Evolutionary conservation across 75 land plant genomes (phyloP).

Genomic region (Selaginella moellendorffii): DNA sequence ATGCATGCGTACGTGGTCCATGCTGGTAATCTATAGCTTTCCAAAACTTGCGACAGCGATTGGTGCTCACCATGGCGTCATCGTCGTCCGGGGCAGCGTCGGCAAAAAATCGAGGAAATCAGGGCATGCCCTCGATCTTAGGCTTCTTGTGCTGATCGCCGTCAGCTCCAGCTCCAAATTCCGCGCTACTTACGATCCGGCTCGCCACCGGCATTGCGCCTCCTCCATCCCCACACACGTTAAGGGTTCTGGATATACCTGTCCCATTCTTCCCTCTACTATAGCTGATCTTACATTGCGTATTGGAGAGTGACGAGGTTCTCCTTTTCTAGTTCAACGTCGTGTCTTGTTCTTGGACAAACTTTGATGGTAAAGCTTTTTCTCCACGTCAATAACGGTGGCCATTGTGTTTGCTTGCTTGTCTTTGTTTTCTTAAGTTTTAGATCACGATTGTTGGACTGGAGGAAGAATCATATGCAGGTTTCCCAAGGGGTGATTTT

Average conservation of each 20-base stretch:
- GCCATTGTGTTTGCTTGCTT: not conserved
- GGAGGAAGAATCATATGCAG: not conserved
- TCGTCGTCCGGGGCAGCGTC: too few relatives aligned
- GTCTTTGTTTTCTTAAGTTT: not conserved
- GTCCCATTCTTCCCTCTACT: not conserved
- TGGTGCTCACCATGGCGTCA: too few relatives aligned
- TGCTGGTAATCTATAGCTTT: conserved; percentile 36
- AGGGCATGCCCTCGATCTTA: too few relatives aligned
- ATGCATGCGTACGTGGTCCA: not conserved
- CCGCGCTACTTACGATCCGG: too few relatives aligned
- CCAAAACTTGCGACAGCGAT: conserved; percentile 37
- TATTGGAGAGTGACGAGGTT: not conserved
- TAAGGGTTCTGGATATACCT: too few relatives aligned
- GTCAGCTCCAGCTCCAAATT: too few relatives aligned
- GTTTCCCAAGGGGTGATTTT: not conserved
- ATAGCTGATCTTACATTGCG: not conserved
- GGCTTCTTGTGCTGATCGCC: too few relatives aligned
- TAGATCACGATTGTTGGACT: not conserved
- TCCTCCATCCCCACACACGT: too few relatives aligned
- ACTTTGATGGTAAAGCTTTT: not conserved
- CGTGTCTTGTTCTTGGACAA: not conserved
- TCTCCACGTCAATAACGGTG: not conserved
- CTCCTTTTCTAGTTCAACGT: not conserved
- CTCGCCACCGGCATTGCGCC: too few relatives aligned
- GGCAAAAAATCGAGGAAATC: too few relatives aligned